A percentile compares a stretch with the other conserved stretches of the same genome.
Conservation (phyloP, 2,329 filamentous ascomycete species). For the Aspergillus sp. region DNA sequence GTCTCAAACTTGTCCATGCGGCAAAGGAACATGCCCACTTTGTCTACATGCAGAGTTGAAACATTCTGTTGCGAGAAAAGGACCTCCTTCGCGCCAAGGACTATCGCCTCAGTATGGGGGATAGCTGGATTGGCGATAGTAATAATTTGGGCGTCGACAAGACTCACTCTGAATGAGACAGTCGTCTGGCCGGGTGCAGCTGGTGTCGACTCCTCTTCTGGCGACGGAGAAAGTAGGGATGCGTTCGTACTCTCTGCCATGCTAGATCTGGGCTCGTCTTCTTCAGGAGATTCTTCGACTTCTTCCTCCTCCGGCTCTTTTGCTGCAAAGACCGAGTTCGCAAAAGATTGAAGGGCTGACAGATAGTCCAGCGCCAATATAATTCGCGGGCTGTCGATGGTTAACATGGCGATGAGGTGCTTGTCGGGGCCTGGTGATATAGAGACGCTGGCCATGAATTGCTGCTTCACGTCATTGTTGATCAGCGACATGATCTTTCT, state of each 20-base stretch:
- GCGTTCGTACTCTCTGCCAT: conserved; percentile 27
- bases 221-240: conserved; percentile 21
- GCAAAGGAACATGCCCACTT: conserved; percentile 97
- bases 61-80: conserved; percentile 92
- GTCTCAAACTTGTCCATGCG: conserved; percentile 98
- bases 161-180: conserved; percentile 84
- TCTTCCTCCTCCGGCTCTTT: conserved; percentile 47
- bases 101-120: conserved; percentile 89
- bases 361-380: conserved; percentile 97
- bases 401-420: conserved; percentile 85
- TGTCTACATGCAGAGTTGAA: conserved; percentile 85
- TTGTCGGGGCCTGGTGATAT: conserved; percentile 83
- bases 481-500: conserved; percentile 97
- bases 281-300: conserved; percentile 36
- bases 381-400: conserved; percentile 88
- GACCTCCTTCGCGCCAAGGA: conserved; percentile 90
- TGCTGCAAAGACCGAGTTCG: conserved; percentile 65
- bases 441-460: conserved; percentile 96
- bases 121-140: conserved; percentile 92
- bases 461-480: conserved; percentile 87
- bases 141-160: conserved; percentile 95
- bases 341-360: conserved; percentile 82
- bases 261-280: conserved; percentile 37
- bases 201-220: conserved; percentile 33
- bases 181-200: conserved; percentile 58